These are phyloP conservation scores for Penicillium sclerotigenum DNA, from an alignment of 2,329 filamentous ascomycete genomes.

Conservation along the genomic window DNA sequence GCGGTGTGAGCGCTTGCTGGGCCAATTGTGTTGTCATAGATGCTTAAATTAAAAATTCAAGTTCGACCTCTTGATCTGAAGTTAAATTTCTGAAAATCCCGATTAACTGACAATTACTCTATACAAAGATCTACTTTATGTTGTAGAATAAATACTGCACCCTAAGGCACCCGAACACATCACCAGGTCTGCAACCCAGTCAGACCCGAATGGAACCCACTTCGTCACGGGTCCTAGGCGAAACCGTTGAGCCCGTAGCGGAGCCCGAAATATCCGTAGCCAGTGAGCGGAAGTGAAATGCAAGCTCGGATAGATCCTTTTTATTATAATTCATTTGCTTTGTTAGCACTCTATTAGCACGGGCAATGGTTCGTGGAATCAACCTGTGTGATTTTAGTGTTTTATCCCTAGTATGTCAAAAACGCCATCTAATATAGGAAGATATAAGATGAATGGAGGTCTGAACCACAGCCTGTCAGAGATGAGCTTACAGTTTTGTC, in stretches of 20 bases:
- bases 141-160: no score
- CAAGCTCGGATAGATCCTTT: neutral
- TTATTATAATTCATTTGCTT: neutral
- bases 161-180: neutral
- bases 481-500: neutral
- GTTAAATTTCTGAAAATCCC: neutral
- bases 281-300: neutral
- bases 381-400: neutral
- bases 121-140: no score
- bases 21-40: neutral
- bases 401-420: neutral
- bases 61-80: neutral
- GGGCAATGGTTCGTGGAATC: neutral
- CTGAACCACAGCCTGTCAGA: neutral
- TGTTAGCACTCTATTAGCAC: neutral
- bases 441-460: neutral
- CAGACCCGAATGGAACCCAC: constrained; percentile 9
- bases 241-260: constrained; percentile 19
- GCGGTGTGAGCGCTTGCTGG: neutral
- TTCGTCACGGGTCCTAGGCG: constrained; percentile 2
- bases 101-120: neutral
- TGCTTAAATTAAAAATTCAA: no score
- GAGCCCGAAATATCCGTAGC: constrained; percentile 4
- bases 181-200: neutral
- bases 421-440: constrained; percentile 4